Evolutionary conservation across 1,139 yeast genomes (phyloP).

Genomic region (Scheffersomyces cryptocercus): DNA sequence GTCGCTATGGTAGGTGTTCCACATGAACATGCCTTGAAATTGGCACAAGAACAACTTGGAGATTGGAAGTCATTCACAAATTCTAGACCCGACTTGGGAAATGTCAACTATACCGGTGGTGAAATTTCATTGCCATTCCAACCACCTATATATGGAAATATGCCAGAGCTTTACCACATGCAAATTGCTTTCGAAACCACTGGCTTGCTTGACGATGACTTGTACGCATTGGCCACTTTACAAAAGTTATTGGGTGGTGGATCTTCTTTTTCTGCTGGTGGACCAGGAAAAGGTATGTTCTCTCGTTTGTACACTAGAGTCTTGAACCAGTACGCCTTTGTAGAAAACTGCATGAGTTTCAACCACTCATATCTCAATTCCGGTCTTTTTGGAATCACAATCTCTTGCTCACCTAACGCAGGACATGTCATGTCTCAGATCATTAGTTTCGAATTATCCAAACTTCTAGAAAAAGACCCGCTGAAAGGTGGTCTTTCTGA

Average conservation of each 20-base stretch:
- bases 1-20: slow-evolving; percentile 88
- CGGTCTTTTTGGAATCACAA: slow-evolving; percentile 88
- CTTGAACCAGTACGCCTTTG: slow-evolving; percentile 85
- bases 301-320: slow-evolving; percentile 91
- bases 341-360: slow-evolving; percentile 85
- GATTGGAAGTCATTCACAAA: slow-evolving; percentile 46
- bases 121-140: slow-evolving; percentile 66
- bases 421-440: slow-evolving; percentile 83
- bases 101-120: slow-evolving; percentile 77
- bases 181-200: slow-evolving; percentile 89
- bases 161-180: slow-evolving; percentile 83
- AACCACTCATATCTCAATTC: slow-evolving; percentile 90
- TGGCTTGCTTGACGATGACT: slow-evolving; percentile 80
- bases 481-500: slow-evolving; percentile 63
- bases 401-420: slow-evolving; percentile 83
- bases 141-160: slow-evolving; percentile 66
- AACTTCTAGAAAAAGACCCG: slow-evolving; percentile 54
- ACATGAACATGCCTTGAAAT: slow-evolving; percentile 65
- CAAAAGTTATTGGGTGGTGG: slow-evolving; percentile 97
- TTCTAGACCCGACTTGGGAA: slow-evolving; percentile 37
- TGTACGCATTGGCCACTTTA: slow-evolving; percentile 86
- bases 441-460: slow-evolving; percentile 71
- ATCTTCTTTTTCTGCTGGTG: slow-evolving; percentile 97
- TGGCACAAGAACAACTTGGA: slow-evolving; percentile 66
- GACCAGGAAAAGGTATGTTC: slow-evolving; percentile 99